Base-by-base conservation (phyloP, 106 monocot genomes). In the Apostasia ramifera region DNA sequence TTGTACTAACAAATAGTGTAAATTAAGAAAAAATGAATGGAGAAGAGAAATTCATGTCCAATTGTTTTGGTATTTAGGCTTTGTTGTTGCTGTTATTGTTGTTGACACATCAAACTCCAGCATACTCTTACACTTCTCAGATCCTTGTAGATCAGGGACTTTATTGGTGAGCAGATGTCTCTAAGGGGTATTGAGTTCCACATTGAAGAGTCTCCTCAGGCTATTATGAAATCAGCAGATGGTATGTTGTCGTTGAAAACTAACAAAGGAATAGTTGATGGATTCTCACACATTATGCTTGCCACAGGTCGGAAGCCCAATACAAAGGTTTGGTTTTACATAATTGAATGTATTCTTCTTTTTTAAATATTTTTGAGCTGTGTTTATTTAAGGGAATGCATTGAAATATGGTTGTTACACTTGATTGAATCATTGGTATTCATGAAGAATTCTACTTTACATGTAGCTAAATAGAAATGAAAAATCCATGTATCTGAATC, bases 261-360 rank as follows among this genome's bases (percentile, higher is more conserved):
- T 61, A 90, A 83, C 44, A 93, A 93, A 80, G 93, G 80, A 76
- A 88, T 77, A 14, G 51, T 85, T 67, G 87, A 87, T 80, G 90
- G 98, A 63, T 98, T 93, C 76, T 98, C 98, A 48, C 98, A 98
- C 73, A 64, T 98, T 60, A 93, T 98, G 98, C 88, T 98, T 93
- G 98, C 98, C 37, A 98, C 98, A 47, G 98, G 98, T 11, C 87
- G 93, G 77, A 90, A 53, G 78, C 98, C 98, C 58, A 93, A 93
- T 42, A 98, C 98, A 37, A 90, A 85, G 98, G 98, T 98, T 74
- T 26, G 26, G 26, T 26, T 26, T 26, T 26, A 26, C 26, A 26
- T 26, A 26, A 26, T 26, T 26, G 26, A 26, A 26, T 26, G 26
- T 26, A 26, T 26, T 26, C 26, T 26, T 26, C 26, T 26, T 26